Evolutionary conservation across 345 rosid genomes (phyloP), one percentile per base, ranked within the genome.

Genomic region (Pistacia atlantica): DNA sequence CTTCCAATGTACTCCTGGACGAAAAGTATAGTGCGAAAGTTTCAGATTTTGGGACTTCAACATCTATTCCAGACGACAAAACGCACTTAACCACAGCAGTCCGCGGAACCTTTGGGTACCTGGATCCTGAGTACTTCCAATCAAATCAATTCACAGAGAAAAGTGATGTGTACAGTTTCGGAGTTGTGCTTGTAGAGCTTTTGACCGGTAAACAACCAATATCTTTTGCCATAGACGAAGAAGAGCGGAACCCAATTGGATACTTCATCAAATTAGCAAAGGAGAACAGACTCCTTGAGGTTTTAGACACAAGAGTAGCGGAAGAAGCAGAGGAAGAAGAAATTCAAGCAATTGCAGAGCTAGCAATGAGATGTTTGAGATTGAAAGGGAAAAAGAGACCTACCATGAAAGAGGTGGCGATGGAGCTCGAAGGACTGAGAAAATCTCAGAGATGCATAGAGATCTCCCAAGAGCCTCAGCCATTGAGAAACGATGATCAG

Each of bases 11-110:
- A 18, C 80, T 77, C 11, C 62, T 77, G 45, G 75, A 69, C 9
- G 52, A 25, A 12, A 37, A 77, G 28, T 77, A 59, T 49, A 71
- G 38, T 3, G 69, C 74, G 2, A 61, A 60, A 37, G 54, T 77
- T 6, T 57, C 80, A 1, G 69, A 77, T 69, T 77, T 77, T 49
- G 28, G 75, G 2, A 61, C 75, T 59, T 77, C 80, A 77, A 70
- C 33, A 22, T 33, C 58, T 4, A 31, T 77, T 0, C 11, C 69
- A 3, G 4, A 25, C 9, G 59, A 67, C 45, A 56, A 69, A 68
- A 69, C 75, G 25, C 75, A 67, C 31, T 4, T 67, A 3, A 67
- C 60, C 12, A 67, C 79, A 42, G 20, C 13, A 22, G 67, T 76
- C 2, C 59, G 38, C 9, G 73, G 79, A n/a, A 48, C 68, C 0